These are phyloP conservation scores for Magnusiomyces suaveolens DNA, from an alignment of 1,139 yeast genomes.

Conservation along the genomic window DNA sequence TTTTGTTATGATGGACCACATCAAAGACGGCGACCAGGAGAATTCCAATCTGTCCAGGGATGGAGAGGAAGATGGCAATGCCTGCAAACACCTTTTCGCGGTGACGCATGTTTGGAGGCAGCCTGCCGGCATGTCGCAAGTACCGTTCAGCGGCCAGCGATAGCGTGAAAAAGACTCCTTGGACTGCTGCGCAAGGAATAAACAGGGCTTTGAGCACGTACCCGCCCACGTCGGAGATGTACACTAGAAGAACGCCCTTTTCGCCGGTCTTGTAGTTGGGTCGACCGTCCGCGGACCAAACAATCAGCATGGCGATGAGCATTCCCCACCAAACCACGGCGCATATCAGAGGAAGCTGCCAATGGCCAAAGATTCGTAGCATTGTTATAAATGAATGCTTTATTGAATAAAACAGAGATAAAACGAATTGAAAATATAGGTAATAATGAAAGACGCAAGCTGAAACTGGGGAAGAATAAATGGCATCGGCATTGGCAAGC, in stretches of 20 bases:
- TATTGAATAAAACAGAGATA: background rate
- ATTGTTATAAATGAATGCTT: background rate
- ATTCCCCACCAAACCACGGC: slow-evolving; percentile 64
- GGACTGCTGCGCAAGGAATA: slow-evolving; percentile 69
- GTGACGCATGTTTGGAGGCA: slow-evolving; percentile 45
- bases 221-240: slow-evolving; percentile 79
- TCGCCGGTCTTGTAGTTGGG: slow-evolving; percentile 9
- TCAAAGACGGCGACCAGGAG: slow-evolving; percentile 67
- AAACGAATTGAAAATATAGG: too few species aligned
- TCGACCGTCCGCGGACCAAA: slow-evolving; percentile 69
- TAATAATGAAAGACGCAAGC: too few species aligned
- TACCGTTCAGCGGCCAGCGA: slow-evolving; percentile 50
- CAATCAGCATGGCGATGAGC: slow-evolving; percentile 57
- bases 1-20: slow-evolving; percentile 47
- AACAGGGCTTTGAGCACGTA: slow-evolving; percentile 75
- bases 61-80: slow-evolving; percentile 43
- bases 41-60: slow-evolving; percentile 66
- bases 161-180: slow-evolving; percentile 68
- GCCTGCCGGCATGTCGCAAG: slow-evolving; percentile 43
- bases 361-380: slow-evolving; percentile 20
- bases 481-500: too few species aligned
- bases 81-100: slow-evolving; percentile 45
- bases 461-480: too few species aligned
- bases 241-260: slow-evolving; percentile 10
- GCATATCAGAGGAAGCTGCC: slow-evolving; percentile 48